A percentile compares a stretch with the other conserved stretches of the same genome.
phyloP scores from a whole-genome alignment of 495 filamentous ascomycete genomes.

The Aspergillus indologenus region DNA sequence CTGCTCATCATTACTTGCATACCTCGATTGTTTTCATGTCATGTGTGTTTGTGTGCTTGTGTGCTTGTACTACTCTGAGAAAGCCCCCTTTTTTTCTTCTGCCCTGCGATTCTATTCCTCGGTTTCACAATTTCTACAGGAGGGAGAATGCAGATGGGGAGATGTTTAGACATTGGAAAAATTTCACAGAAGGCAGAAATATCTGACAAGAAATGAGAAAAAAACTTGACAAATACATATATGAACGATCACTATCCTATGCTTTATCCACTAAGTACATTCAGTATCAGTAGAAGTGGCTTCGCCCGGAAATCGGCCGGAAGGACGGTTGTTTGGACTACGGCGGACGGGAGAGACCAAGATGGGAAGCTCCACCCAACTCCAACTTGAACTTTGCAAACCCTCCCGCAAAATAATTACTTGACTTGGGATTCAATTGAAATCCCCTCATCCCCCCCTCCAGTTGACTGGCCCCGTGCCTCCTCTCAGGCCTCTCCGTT shows the following conservation, averaged over 20 bases:
- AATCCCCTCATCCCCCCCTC: not conserved
- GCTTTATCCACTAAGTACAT: no score
- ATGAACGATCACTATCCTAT: no score
- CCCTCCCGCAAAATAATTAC: constrained; percentile 14
- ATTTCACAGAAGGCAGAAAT: not conserved
- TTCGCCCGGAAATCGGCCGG: constrained; percentile 16
- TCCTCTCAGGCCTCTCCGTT: not conserved
- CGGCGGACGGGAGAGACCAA: constrained; percentile 25
- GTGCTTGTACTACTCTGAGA: constrained; percentile 10
- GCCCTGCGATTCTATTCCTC: constrained; percentile 11
- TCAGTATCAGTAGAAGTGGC: constrained; percentile 2
- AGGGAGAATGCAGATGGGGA: not conserved
- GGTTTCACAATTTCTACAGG: not conserved
- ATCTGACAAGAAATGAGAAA: not conserved
- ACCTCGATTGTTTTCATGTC: constrained; percentile 16
- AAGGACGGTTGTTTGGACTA: not conserved
- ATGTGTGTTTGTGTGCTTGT: constrained; percentile 13
- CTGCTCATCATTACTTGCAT: constrained; percentile 17
- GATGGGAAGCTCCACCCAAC: no score
- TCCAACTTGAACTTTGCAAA: constrained; percentile 12
- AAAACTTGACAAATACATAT: not conserved
- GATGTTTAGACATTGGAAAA: not conserved
- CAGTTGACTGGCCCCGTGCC: constrained; percentile 6
- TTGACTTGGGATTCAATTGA: not conserved
- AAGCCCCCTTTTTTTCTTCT: constrained; percentile 6